A percentile compares a stretch with the other conserved stretches of the same genome.
Conservation (phyloP, 2,329 filamentous ascomycete genomes). For the Ophiosphaerella korrae region DNA sequence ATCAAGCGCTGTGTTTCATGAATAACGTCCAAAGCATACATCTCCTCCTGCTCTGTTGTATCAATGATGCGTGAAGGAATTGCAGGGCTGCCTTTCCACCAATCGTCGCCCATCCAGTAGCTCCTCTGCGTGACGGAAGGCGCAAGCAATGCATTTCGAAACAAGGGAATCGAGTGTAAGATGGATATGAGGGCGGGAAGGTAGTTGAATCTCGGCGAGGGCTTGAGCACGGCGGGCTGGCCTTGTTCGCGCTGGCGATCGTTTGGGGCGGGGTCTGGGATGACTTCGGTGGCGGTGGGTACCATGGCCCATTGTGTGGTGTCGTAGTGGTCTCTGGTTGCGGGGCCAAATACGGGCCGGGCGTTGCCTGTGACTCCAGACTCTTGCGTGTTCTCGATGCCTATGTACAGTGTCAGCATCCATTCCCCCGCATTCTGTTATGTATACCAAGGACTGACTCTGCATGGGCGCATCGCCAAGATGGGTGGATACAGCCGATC, state of each 20-base stretch:
- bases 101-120: conserved; percentile 63
- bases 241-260: conserved; percentile 53
- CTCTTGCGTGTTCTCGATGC: conserved; percentile 54
- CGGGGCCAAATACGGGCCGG: conserved; percentile 58
- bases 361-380: conserved; percentile 56
- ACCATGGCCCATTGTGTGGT: conserved; percentile 62
- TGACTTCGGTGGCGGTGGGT: conserved; percentile 54
- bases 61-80: conserved; percentile 58
- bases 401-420: conserved; percentile 16
- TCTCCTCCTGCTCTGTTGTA: conserved; percentile 37
- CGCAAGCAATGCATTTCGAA: conserved; percentile 61
- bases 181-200: conserved; percentile 65
- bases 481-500: conserved; percentile 35
- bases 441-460: conserved; percentile 29
- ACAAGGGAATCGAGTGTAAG: conserved; percentile 64
- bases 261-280: conserved; percentile 59
- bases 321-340: conserved; percentile 61
- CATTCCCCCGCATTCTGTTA: no score
- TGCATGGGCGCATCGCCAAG: conserved; percentile 39
- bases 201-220: conserved; percentile 58
- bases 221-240: conserved; percentile 64
- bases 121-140: conserved; percentile 52
- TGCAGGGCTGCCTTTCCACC: conserved; percentile 66
- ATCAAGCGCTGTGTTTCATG: conserved; percentile 65
- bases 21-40: conserved; percentile 51